These are phyloP conservation scores for Echinosophora koreensis DNA, from an alignment of 306 rosid species.

Conservation along the genomic window DNA sequence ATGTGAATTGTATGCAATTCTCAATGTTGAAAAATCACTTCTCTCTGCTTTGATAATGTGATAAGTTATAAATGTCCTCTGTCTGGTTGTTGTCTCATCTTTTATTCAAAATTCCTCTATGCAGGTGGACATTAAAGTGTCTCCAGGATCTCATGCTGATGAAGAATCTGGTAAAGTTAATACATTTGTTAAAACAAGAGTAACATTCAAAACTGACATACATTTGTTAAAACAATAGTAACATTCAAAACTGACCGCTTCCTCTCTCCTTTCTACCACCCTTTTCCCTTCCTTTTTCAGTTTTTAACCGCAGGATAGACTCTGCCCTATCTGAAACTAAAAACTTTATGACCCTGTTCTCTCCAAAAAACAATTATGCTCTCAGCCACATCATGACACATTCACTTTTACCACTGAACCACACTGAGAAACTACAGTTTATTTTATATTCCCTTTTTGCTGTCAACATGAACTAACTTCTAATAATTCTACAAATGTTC, in stretches of 20 bases:
- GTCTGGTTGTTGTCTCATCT: slow-evolving; percentile 32
- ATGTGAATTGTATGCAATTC: background rate
- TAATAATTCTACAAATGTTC: slow-evolving; percentile 23
- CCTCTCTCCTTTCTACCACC: background rate
- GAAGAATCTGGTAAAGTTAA: slow-evolving; percentile 83
- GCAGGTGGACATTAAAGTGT: slow-evolving; percentile 97
- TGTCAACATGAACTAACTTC: slow-evolving; percentile 37
- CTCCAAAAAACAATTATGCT: background rate
- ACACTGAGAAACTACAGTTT: slow-evolving; percentile 27
- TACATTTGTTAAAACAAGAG: slow-evolving; percentile 4
- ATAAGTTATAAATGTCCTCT: slow-evolving; percentile 13
- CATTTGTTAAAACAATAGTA: background rate
- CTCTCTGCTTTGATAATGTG: slow-evolving; percentile 19
- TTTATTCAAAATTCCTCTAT: slow-evolving; percentile 41
- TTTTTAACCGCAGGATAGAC: background rate
- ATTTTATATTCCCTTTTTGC: slow-evolving; percentile 23
- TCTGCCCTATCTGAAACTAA: background rate
- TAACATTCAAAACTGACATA: background rate
- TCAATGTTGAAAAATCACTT: slow-evolving; percentile 18
- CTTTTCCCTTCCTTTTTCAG: background rate
- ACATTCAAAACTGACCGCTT: background rate
- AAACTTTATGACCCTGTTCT: background rate
- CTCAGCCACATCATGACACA: slow-evolving; percentile 2
- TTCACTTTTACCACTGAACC: slow-evolving; percentile 7
- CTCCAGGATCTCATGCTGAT: slow-evolving; percentile 94